Conservation (phyloP, 495 filamentous ascomycete genomes). For the Tuber indicum region DNA sequence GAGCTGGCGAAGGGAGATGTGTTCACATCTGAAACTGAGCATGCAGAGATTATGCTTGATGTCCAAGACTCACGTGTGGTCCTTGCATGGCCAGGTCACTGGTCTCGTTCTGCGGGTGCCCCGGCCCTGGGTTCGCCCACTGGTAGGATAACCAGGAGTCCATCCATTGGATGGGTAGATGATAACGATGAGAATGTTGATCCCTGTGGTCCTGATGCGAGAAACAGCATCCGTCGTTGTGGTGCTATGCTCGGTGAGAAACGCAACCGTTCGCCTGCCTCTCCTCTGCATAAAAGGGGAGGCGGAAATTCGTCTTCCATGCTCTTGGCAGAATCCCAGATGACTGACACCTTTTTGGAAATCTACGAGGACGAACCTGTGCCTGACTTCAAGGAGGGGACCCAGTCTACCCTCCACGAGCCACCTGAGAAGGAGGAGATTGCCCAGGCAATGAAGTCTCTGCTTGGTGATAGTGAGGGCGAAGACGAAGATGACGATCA, state of each 20-base stretch:
- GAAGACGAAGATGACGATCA: conserved; percentile 35
- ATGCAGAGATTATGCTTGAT: conserved; percentile 89
- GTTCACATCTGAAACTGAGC: conserved; percentile 84
- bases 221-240: conserved; percentile 27
- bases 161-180: conserved; percentile 39
- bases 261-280: conserved; percentile 20
- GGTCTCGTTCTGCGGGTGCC: conserved; percentile 24
- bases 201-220: conserved; percentile 34
- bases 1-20: conserved; percentile 80
- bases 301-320: conserved; percentile 31
- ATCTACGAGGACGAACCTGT: conserved; percentile 56
- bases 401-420: conserved; percentile 11
- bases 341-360: conserved; percentile 43
- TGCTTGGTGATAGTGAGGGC: conserved; percentile 29
- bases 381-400: conserved; percentile 31
- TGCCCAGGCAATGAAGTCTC: conserved; percentile 39
- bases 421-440: conserved; percentile 45
- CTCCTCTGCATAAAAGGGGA: conserved; percentile 21
- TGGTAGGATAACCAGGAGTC: conserved; percentile 36
- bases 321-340: conserved; percentile 35
- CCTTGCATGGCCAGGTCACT: conserved; percentile 69
- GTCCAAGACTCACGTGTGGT: conserved; percentile 87
- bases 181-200: conserved; percentile 41
- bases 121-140: conserved; percentile 30
- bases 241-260: conserved; percentile 30